Percentiles rank a stretch among this genome's conserved stretches.
These are phyloP conservation scores for Suillus luteus DNA, from an alignment of 768 basidiomycete genomes.

Conservation along the genomic window DNA sequence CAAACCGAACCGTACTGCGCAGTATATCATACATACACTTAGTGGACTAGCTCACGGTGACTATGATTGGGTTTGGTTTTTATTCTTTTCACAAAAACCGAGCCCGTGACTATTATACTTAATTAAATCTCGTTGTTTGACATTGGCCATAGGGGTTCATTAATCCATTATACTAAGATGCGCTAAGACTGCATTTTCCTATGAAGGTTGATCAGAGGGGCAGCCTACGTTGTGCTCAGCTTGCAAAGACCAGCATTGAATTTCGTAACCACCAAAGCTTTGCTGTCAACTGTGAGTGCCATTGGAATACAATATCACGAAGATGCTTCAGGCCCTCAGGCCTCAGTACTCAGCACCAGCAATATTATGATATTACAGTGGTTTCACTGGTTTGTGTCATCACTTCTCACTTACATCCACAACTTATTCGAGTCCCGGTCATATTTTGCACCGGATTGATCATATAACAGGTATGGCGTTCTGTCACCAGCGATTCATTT, in stretches of 20 bases:
- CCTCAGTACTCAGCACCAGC: too few relatives aligned
- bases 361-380: not conserved
- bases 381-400: not conserved
- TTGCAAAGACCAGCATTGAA: conserved; percentile 57
- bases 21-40: not conserved
- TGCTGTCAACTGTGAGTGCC: not conserved
- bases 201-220: conserved; percentile 31
- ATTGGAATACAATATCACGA: not conserved
- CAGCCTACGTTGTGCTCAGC: conserved; percentile 37
- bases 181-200: conserved; percentile 34
- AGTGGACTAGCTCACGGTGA: not conserved
- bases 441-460: not conserved
- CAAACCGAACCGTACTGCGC: conserved; percentile 39
- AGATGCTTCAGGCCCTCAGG: too few relatives aligned
- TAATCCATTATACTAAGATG: not conserved
- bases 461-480: not conserved
- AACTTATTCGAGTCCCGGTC: not conserved
- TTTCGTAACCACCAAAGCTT: conserved; percentile 40
- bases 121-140: not conserved
- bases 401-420: not conserved
- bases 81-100: not conserved
- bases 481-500: not conserved
- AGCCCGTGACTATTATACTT: not conserved
- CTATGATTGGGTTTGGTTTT: not conserved
- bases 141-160: not conserved